A percentile compares a stretch with the other conserved stretches of the same genome.
phyloP scores from a whole-genome alignment of 2,329 filamentous ascomycete genomes.

The Verticillium alfalfae region DNA sequence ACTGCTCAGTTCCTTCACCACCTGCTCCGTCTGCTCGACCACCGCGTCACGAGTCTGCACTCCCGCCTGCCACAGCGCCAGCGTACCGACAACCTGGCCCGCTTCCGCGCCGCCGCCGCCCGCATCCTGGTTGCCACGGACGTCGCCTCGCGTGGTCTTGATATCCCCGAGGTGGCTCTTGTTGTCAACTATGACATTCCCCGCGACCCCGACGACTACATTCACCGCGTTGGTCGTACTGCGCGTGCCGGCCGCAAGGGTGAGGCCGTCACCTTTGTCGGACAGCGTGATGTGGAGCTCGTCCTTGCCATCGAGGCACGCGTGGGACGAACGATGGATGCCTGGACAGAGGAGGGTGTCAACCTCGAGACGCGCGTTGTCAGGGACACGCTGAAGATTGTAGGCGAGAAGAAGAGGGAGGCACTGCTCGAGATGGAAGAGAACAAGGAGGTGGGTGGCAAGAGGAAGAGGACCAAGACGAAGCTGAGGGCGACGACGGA shows the following conservation, averaged over 20 bases:
- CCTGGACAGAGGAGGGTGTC: conserved; percentile 85
- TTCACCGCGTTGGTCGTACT: conserved; percentile 92
- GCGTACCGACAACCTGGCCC: conserved; percentile 78
- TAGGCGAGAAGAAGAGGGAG: conserved; percentile 93
- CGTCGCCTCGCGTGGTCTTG: conserved; percentile 87
- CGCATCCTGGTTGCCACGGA: conserved; percentile 91
- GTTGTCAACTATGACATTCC: conserved; percentile 96
- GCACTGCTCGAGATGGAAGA: conserved; percentile 89
- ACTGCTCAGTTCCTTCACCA: conserved; percentile 89
- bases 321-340: conserved; percentile 73
- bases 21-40: conserved; percentile 75
- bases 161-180: conserved; percentile 85
- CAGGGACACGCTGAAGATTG: conserved; percentile 77
- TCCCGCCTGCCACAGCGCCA: conserved; percentile 81
- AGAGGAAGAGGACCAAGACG: conserved; percentile 59
- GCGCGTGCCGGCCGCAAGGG: conserved; percentile 84
- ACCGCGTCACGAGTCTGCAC: conserved; percentile 88
- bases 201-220: conserved; percentile 94
- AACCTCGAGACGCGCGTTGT: conserved; percentile 89
- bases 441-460: conserved; percentile 85
- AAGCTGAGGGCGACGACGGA: conserved; percentile 37
- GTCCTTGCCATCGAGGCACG: conserved; percentile 85
- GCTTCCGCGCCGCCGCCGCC: conserved; percentile 85
- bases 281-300: conserved; percentile 86
- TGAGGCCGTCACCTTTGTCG: conserved; percentile 80